These are phyloP conservation scores for Pharnaceum exiguum DNA, from an alignment of 148 eudicot genomes.

Conservation along the genomic window DNA sequence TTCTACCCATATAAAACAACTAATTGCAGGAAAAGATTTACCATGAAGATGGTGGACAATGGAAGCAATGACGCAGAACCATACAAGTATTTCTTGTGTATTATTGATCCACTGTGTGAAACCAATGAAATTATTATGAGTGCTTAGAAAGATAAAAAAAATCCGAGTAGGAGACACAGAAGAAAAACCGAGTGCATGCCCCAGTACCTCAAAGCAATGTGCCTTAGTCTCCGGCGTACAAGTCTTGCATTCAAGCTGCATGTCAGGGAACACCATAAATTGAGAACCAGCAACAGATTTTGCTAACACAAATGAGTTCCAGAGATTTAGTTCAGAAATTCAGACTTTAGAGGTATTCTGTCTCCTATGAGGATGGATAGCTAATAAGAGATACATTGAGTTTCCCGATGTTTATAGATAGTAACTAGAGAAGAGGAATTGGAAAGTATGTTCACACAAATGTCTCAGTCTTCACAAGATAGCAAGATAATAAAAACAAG, in stretches of 20 bases:
- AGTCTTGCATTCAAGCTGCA: conserved; percentile 86
- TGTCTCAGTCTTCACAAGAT: too few relatives aligned
- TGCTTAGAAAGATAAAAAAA: background rate
- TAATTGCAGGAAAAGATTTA: conserved; percentile 23
- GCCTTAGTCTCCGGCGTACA: conserved; percentile 83
- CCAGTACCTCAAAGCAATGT: conserved; percentile 78
- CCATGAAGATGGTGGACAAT: conserved; percentile 59
- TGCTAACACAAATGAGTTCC: too few relatives aligned
- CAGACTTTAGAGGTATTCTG: too few relatives aligned
- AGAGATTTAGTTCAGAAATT: too few relatives aligned
- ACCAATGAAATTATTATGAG: background rate
- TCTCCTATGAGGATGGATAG: too few relatives aligned
- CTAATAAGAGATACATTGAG: too few relatives aligned
- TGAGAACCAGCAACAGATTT: conserved; percentile 1
- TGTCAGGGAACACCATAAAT: conserved; percentile 10
- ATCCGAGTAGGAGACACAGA: background rate
- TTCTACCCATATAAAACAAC: background rate
- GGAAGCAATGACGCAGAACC: conserved; percentile 88
- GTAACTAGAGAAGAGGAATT: too few relatives aligned
- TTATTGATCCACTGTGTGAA: conserved; percentile 57
- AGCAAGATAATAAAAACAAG: too few relatives aligned
- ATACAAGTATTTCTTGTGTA: conserved; percentile 86
- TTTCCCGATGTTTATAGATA: too few relatives aligned
- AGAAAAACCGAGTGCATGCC: background rate
- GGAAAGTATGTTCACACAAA: too few relatives aligned